phyloP scores from a whole-genome alignment of 345 rosid genomes.

The Eucalyptus tenuipes region DNA sequence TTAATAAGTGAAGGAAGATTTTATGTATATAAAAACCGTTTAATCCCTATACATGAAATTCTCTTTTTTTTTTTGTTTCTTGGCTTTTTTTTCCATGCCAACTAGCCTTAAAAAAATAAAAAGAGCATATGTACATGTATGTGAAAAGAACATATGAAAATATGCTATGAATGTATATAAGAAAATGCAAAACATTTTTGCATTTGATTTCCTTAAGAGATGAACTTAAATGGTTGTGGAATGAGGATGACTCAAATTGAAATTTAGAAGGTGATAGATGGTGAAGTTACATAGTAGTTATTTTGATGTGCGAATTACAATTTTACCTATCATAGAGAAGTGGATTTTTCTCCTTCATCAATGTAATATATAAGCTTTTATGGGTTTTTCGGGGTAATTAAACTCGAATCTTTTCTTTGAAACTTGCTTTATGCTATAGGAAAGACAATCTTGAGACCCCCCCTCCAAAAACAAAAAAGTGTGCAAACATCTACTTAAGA shows the following conservation, averaged over 20 bases:
- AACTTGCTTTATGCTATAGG: not conserved
- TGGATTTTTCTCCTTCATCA: not conserved
- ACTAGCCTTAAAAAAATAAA: not conserved
- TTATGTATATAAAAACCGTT: rapidly evolving
- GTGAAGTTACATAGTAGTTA: not conserved
- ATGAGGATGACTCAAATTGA: not conserved
- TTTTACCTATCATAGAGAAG: not conserved
- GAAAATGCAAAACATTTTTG: not conserved
- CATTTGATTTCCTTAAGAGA: not conserved
- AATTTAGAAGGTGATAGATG: not conserved
- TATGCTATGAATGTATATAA: not conserved
- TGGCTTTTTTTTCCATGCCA: not conserved
- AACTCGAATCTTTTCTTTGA: not conserved
- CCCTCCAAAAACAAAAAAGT: not conserved
- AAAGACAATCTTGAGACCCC: not conserved
- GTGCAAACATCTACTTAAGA: not conserved
- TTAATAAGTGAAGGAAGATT: not conserved
- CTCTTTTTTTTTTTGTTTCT: not conserved
- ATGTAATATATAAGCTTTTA: not conserved
- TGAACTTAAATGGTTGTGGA: not conserved
- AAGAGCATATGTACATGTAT: rapidly evolving
- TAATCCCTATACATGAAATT: not conserved
- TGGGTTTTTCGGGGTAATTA: not conserved
- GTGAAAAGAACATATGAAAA: not conserved
- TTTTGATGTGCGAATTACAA: not conserved